A percentile compares a stretch with the other conserved stretches of the same genome.
These are phyloP conservation scores for Penicillium thymicola DNA, from an alignment of 2,329 filamentous ascomycete species.

Conservation along the genomic window DNA sequence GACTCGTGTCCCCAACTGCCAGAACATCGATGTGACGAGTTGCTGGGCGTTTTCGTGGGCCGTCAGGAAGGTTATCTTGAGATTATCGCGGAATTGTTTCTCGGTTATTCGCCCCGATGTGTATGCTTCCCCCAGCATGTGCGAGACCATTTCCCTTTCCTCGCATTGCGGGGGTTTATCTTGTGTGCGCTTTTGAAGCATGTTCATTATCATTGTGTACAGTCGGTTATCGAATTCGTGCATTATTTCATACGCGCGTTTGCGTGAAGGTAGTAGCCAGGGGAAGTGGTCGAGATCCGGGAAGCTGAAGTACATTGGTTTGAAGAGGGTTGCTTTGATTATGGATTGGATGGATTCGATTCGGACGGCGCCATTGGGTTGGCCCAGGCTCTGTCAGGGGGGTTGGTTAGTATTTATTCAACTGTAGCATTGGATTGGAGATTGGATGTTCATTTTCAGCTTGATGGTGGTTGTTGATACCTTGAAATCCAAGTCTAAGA, in stretches of 20 bases:
- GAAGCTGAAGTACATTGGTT: constrained; percentile 28
- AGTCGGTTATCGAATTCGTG: constrained; percentile 25
- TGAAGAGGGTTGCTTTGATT: constrained; percentile 27
- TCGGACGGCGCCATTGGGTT: constrained; percentile 17
- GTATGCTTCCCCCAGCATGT: constrained; percentile 22
- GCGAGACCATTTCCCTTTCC: constrained; percentile 18
- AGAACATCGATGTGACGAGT: constrained; percentile 37
- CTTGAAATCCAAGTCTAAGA: constrained; percentile 27
- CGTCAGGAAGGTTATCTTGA: constrained; percentile 42
- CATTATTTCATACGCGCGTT: constrained; percentile 23
- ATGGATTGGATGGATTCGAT: constrained; percentile 26
- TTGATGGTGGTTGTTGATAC: constrained; percentile 6
- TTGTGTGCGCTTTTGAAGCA: neutral
- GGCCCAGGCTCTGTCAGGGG: constrained; percentile 17
- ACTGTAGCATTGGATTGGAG: neutral
- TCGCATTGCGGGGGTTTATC: neutral
- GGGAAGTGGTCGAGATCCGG: constrained; percentile 26
- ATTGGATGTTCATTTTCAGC: neutral
- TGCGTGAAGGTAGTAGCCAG: constrained; percentile 19
- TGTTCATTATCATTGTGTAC: constrained; percentile 9
- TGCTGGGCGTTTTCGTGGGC: constrained; percentile 45
- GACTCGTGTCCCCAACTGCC: constrained; percentile 36
- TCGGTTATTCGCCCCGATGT: constrained; percentile 29
- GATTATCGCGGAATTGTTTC: constrained; percentile 42
- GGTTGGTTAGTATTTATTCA: neutral